These are phyloP conservation scores for Phaeoacremonium minimum DNA, from an alignment of 2,329 filamentous ascomycete species.

Conservation along the genomic window DNA sequence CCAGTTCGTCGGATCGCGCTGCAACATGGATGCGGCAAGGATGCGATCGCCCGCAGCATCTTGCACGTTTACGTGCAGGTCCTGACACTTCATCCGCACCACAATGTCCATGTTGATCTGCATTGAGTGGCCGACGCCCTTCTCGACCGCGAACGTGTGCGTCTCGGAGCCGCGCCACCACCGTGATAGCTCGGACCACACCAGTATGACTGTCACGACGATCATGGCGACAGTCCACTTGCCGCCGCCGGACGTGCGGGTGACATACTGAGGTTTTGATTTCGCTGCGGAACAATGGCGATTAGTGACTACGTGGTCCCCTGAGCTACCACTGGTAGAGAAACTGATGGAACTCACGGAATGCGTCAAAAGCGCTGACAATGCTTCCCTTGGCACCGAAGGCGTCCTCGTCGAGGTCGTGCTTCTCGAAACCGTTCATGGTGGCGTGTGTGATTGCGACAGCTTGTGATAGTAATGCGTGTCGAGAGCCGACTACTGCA, in stretches of 20 bases:
- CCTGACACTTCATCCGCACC: slow-evolving; percentile 78
- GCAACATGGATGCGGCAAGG: slow-evolving; percentile 70
- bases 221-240: slow-evolving; percentile 89
- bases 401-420: slow-evolving; percentile 68
- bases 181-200: slow-evolving; percentile 70
- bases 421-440: slow-evolving; percentile 78
- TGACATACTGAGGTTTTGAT: slow-evolving; percentile 89
- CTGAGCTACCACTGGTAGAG: background rate
- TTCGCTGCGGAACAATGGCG: slow-evolving; percentile 60
- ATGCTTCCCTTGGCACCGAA: slow-evolving; percentile 72
- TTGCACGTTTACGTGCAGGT: slow-evolving; percentile 95
- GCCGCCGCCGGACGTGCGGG: slow-evolving; percentile 78
- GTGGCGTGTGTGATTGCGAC: no score
- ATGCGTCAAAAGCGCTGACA: slow-evolving; percentile 91
- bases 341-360: slow-evolving; percentile 63
- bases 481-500: no score
- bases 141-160: slow-evolving; percentile 91
- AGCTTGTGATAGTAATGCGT: no score
- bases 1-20: slow-evolving; percentile 77
- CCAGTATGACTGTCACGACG: slow-evolving; percentile 68
- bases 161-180: slow-evolving; percentile 84
- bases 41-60: slow-evolving; percentile 92
- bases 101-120: slow-evolving; percentile 97
- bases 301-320: no score
- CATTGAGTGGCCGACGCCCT: slow-evolving; percentile 78